Conservation (phyloP, 306 rosid species). For the Casuarina equisetifolia region DNA sequence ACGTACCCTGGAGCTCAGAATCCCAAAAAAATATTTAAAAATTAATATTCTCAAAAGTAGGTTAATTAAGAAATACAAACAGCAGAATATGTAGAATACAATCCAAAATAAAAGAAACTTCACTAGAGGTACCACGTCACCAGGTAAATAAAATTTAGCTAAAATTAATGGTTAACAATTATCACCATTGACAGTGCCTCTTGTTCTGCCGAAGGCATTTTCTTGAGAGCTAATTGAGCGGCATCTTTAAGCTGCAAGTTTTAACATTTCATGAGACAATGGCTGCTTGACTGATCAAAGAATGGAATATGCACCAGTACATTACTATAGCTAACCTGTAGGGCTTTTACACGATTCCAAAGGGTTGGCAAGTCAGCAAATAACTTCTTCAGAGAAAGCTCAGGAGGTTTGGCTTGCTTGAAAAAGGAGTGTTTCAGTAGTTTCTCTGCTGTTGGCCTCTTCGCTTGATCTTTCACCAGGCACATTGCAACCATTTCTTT, state of each 20-base stretch:
- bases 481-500: conserved; percentile 99
- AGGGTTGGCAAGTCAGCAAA: conserved; percentile 90
- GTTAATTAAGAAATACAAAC: background rate
- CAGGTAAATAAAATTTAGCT: background rate
- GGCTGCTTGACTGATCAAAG: conserved; percentile 26
- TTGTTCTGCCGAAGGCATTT: conserved; percentile 98
- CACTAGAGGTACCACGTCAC: background rate
- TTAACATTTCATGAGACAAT: conserved; percentile 27
- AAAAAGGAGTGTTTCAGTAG: conserved; percentile 89
- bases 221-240: conserved; percentile 90
- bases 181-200: conserved; percentile 93
- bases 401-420: conserved; percentile 87
- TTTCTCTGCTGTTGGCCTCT: conserved; percentile 94
- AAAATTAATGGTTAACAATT: conserved; percentile 5
- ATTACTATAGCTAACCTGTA: conserved; percentile 65
- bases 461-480: conserved; percentile 97
- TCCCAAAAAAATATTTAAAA: background rate
- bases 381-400: conserved; percentile 83
- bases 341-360: conserved; percentile 90
- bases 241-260: conserved; percentile 85
- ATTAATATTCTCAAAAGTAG: background rate
- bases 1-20: background rate
- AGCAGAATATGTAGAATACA: background rate
- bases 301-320: conserved; percentile 14
- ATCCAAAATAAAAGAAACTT: background rate